Evolutionary conservation across 306 rosid genomes (phyloP), one percentile per base, ranked within the genome.

Genomic region (Medicago arabica): DNA sequence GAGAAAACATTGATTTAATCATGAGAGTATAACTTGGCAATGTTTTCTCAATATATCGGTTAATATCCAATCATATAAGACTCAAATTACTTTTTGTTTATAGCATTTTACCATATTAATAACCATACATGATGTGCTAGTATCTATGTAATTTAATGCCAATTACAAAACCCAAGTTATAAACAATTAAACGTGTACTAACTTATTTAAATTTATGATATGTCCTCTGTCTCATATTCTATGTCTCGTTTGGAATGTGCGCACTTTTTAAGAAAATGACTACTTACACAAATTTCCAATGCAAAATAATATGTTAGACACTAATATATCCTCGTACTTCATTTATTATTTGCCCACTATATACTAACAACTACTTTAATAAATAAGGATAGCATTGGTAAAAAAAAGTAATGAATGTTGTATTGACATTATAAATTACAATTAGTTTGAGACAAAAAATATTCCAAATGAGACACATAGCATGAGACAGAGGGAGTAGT

Each of bases 91-190:
- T 3, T 67, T 47, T 49, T 34, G 63, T 68, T 59, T 14, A 31
- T 5, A 34, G 71, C 57, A 74, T 43, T 78, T 75, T 8, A 34
- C 14, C 10, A 58, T 62, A 14, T 44, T 39, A 53, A 31, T 31
- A 67, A 68, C 73, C 68, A 60, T 17, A 69, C 51, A 65, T 73
- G 21, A 77, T 23, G 55, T 19, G 15, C 60, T 10, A 31, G 21
- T 19, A 50, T 67, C 60, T 40, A 54, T 10, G 43, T 25, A 47
- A 38, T 49, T 23, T 59, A 61, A 58, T 72, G 58, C 21, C 14
- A 63, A 16, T 47, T 18, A 65, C 40, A 65, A 65, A 38, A 76
- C 64, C 25, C 6, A n/a, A 12, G 39, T 64, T 71, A 44, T 55
- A 38, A 55, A 31, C n/a, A 16, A 15, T 65, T 16, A 50, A 23